Base-by-base conservation (phyloP, 345 rosid genomes). In the Rhodomyrtus tomentosa region DNA sequence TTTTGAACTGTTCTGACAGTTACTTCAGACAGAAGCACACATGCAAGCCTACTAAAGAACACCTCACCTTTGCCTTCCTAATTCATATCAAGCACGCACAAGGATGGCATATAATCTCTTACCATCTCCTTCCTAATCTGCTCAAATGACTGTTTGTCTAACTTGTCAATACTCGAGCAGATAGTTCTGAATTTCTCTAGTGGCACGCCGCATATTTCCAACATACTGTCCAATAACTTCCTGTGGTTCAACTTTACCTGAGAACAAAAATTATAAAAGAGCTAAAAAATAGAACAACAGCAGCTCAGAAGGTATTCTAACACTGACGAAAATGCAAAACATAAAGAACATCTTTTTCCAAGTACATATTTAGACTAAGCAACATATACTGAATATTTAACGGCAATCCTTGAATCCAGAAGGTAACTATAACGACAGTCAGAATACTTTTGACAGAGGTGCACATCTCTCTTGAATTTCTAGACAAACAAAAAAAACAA, bases 161-260 rank as follows among this genome's bases (percentile, higher is more conserved):
- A 87, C 89, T 96, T 94, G 88, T 96, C 99, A 16, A 95, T 93
- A 84, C 99, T 97, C 36, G 98, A 97, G 83, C 99, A 97, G 82
- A 97, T 94, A 74, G 98, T 90, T 87, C 98, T 90, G 90, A 95
- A 95, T 86, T 97, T 97, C 91, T 91, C 98, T 55, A 94, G 62
- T 40, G 98, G 98, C 82, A 97, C 99, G 59, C 98, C 98, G 87
- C 99, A 95, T 87, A 95, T 97, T 87, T 97, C 98, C 89, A 97
- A 81, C 96, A 97, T 95, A 49, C 99, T 98, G 88, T 97, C 98
- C 73, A 97, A 91, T 87, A 97, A 89, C 93, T 94, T 95, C 42
- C 98, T 91, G 85, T 97, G 99, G 87, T 94, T 95, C 88, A 97
- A 86, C 89, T 97, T 97, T 86, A 97, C 91, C 98, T 96, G 92